These are phyloP conservation scores for Cryphonectria nitschkei DNA, from an alignment of 2,329 filamentous ascomycete genomes.

Conservation along the genomic window DNA sequence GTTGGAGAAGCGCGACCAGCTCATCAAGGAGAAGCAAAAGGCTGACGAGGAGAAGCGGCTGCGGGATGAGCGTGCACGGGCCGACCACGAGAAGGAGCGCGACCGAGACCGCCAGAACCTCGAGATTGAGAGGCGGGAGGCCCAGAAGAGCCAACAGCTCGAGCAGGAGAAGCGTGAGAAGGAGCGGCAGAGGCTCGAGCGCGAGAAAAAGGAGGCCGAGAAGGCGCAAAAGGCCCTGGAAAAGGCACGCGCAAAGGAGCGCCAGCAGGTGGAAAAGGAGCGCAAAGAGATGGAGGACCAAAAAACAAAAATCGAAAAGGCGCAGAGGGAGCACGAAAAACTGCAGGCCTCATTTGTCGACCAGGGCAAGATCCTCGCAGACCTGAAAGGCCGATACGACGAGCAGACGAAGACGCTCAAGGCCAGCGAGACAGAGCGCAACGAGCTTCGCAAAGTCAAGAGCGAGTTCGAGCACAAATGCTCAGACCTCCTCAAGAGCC, in stretches of 20 bases:
- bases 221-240: constrained; percentile 21
- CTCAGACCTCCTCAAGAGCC: constrained; percentile 23
- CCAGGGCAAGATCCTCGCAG: constrained; percentile 30
- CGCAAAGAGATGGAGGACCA: constrained; percentile 18
- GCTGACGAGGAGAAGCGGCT: constrained; percentile 16
- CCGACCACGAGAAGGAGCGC: constrained; percentile 21
- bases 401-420: constrained; percentile 29
- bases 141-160: constrained; percentile 7
- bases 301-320: constrained; percentile 16
- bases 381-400: constrained; percentile 34
- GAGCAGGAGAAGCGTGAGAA: constrained; percentile 19
- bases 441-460: constrained; percentile 21
- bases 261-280: constrained; percentile 20
- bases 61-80: constrained; percentile 18
- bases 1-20: constrained; percentile 22
- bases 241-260: constrained; percentile 20
- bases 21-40: constrained; percentile 24
- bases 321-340: constrained; percentile 25
- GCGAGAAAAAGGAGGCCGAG: constrained; percentile 18
- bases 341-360: constrained; percentile 28
- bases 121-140: constrained; percentile 22
- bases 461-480: constrained; percentile 28
- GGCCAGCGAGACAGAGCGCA: constrained; percentile 21
- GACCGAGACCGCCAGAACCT: constrained; percentile 21
- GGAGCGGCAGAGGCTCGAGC: constrained; percentile 14